Evolutionary conservation across 257 asterid genomes (phyloP), one percentile per base, ranked within the genome.

Genomic region (Nicotiana paniculata): DNA sequence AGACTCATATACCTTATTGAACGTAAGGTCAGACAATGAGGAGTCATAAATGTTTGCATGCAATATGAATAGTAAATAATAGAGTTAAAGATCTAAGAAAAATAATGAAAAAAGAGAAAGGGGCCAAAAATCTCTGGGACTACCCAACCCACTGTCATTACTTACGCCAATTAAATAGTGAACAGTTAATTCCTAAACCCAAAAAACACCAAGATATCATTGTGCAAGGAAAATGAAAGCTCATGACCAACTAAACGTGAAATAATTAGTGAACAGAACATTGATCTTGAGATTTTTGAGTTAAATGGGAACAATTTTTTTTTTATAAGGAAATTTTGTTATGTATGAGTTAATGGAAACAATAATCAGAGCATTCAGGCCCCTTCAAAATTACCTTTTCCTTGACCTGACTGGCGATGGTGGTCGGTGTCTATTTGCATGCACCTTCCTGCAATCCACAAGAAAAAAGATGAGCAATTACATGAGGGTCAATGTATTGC

Each of bases 401-500:
- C 90, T 92, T 77, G 93, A 67, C 89, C 97, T 91, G 81, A 84
- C 83, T 77, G 98, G 91, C 35, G 97, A 96, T 66, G 98, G 97
- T 67, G 99, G 93, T 87, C 79, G 91, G 51, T 72, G 92, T 82
- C 98, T 90, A 89, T 76, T 91, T n/a, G 91, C 84, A 61, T 84
- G 93, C 78, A 77, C 91, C 79, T 88, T 96, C 91, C 99, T 96
- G 93, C 85, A 84, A 67, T 69, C 84, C 85, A 86, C 83, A 84
- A 80, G 66, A 75, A 21, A 32, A 54, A 79, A 78, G 4, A 67
- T 84, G 75, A 84, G 83, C 26, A 66, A 65, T 26, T 74, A 61
- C 13, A 5, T 63, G 32, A 21, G 65, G 80, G 28, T 8, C 43
- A 53, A 53, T 24, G 53, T 28, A 51, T 53, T 75, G 80, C 46